phyloP scores from a whole-genome alignment of 306 rosid species.

The Malus sieversii region DNA sequence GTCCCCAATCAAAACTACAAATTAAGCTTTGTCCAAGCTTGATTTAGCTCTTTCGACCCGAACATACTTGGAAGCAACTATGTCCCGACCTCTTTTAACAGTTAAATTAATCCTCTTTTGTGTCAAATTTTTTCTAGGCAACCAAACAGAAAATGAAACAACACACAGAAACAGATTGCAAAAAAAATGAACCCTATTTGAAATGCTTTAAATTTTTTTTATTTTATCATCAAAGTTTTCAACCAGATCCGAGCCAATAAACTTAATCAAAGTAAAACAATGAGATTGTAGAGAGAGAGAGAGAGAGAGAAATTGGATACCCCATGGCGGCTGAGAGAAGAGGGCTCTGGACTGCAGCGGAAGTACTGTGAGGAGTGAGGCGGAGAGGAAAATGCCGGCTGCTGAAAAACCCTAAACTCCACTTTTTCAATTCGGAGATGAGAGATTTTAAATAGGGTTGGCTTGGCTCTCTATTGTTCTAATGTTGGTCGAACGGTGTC shows the following conservation, averaged over 20 bases:
- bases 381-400: background rate
- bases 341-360: background rate
- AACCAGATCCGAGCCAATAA: background rate
- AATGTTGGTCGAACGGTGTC: background rate
- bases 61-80: background rate
- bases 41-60: background rate
- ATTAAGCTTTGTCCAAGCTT: background rate
- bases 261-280: background rate
- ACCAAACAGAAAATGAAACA: background rate
- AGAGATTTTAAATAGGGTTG: background rate
- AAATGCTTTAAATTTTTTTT: too few relatives aligned
- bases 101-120: background rate
- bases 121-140: background rate
- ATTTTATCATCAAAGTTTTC: background rate
- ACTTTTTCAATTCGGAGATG: too few relatives aligned
- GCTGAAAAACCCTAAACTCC: background rate
- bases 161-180: background rate
- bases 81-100: background rate
- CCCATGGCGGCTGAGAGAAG: slow-evolving; percentile 11
- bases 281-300: background rate
- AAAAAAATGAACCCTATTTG: background rate
- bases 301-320: background rate
- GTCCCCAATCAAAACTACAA: background rate
- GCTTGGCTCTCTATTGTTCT: background rate
- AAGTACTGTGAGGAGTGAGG: background rate